Base-by-base conservation (phyloP, 2,329 filamentous ascomycete genomes). In the Aspergillus floridensis region DNA sequence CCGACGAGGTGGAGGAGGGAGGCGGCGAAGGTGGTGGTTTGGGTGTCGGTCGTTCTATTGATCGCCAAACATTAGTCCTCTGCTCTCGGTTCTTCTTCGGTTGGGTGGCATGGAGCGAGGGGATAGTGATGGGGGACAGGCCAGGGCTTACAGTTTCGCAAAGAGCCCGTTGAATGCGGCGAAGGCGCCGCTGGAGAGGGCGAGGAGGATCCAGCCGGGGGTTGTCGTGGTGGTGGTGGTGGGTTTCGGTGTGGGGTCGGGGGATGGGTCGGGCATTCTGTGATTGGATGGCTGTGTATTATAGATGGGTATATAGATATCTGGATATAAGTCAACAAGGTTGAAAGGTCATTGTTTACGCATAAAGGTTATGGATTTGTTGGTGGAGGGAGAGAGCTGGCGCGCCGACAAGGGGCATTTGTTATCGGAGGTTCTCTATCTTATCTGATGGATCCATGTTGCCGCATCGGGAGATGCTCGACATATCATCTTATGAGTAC, bases 161-260 rank as follows among this genome's bases (percentile, higher is more conserved):
- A 88, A 88, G n/a, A 87, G 81, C 53, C 86, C 86, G 65, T 88
- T 88, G 66, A 86, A 77, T 11, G 86, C 85, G 19, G 86, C 86
- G 70, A 85, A 88, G 46, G 81, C 79, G 58, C 86, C 86, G 65
- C 82, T 85, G n/a, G 83, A 79, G 38, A 87, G 74, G 50, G 86
- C 85, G 58, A 86, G 79, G 62, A 84, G 67, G 49, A 88, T 77
- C 80, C 80, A 82, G 62, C 72, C 72, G 51, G 70, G 38, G 38
- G 38, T 44, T 19, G 66, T 47, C 63, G 59, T 22, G 62, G 49
- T 49, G 65, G 50, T 49, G 56, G 38, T 24, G 58, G 49, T 61
- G 21, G 38, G 35, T 26, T 11, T 55, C 46, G 51, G 21, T 29
- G 53, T 21, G 14, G 35, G 21, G n/a, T 32, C 24, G 49, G 38